Base-by-base conservation (phyloP, 768 basidiomycete genomes). In the Pholiota conissans region DNA sequence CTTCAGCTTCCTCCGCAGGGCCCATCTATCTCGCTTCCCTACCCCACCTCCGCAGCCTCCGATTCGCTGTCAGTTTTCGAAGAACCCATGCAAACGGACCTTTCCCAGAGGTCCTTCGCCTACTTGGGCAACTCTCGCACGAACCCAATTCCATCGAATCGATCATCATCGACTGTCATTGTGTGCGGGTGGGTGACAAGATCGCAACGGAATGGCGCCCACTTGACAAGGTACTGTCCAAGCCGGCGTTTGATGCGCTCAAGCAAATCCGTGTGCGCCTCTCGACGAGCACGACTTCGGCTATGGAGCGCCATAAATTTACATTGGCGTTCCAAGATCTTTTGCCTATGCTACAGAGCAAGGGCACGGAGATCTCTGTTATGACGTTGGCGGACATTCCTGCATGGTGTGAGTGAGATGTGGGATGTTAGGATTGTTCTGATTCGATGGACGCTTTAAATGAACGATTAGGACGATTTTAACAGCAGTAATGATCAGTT, bases 31-130 rank as follows among this genome's bases (percentile, higher is more conserved):
- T 67, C 20, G 47, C 55, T 20, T 20, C 49, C 13, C 32, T 63
- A n/a, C 53, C 45, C 3, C 45, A 61, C 18, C 63, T 67, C 0
- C 61, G 45, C 6, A 30, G 45, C 26, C 55, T 65, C 27, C 57
- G 56, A 7, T 65, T 65, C 45, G 34, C 57, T 13, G 56, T 63
- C 26, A 65, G 64, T 45, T 67, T 65, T 56, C 59, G 66, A n/a
- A 59, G 60, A 28, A 35, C 56, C 2, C 56, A 52, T 14, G 28
- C 54, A 18, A 58, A 56, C 16, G 57, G 60, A 0, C 62, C 63
- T 1, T 67, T 67, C 53, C 49, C 55, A 1, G 59, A 65, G 37
- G 57, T 58, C 11, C 52, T 65, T 16, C 52, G 61, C 3, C 52
- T 67, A 0, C 40, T 67, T 0, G 49, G 39, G 0, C 30, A 8